phyloP scores from a whole-genome alignment of 2,329 filamentous ascomycete genomes.

The Hypoxylon sp. region DNA sequence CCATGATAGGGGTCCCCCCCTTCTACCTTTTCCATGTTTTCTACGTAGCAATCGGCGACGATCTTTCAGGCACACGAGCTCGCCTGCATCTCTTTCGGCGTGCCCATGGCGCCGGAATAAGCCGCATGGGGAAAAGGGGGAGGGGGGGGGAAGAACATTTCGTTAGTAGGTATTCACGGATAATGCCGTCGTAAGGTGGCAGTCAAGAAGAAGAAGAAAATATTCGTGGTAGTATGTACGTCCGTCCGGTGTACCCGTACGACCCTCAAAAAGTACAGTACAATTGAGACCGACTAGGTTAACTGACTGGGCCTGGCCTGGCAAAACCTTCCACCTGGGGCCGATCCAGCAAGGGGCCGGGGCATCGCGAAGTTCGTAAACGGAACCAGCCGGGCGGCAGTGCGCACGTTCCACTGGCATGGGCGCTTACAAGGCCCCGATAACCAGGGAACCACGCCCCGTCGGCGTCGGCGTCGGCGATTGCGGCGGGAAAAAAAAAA shows the following conservation, averaged over 20 bases:
- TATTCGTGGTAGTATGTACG: slow-evolving; percentile 4
- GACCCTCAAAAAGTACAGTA: slow-evolving; percentile 18
- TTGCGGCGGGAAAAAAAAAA: slow-evolving; percentile 20
- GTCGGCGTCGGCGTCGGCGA: slow-evolving; percentile 1
- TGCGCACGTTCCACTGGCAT: not conserved
- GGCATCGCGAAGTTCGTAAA: slow-evolving; percentile 25
- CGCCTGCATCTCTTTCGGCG: slow-evolving; percentile 5
- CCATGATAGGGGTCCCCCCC: not conserved
- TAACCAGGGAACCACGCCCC: slow-evolving; percentile 6
- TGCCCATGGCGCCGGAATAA: not conserved
- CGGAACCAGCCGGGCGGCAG: slow-evolving; percentile 16
- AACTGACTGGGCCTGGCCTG: too few relatives aligned
- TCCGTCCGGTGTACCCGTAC: slow-evolving; percentile 23
- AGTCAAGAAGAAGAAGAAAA: too few relatives aligned
- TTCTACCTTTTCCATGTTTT: slow-evolving; percentile 14
- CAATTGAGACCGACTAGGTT: too few relatives aligned
- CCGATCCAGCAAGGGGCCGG: slow-evolving; percentile 18
- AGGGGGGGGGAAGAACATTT: too few relatives aligned
- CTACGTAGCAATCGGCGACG: not conserved
- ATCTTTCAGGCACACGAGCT: slow-evolving; percentile 20
- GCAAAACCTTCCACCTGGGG: not conserved
- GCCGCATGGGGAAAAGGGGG: not conserved
- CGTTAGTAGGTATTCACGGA: slow-evolving; percentile 7
- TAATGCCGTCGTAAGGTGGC: slow-evolving; percentile 12
- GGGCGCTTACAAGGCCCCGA: slow-evolving; percentile 16